Evolutionary conservation across 768 basidiomycete genomes (phyloP).

Genomic region (Collybia nuda): DNA sequence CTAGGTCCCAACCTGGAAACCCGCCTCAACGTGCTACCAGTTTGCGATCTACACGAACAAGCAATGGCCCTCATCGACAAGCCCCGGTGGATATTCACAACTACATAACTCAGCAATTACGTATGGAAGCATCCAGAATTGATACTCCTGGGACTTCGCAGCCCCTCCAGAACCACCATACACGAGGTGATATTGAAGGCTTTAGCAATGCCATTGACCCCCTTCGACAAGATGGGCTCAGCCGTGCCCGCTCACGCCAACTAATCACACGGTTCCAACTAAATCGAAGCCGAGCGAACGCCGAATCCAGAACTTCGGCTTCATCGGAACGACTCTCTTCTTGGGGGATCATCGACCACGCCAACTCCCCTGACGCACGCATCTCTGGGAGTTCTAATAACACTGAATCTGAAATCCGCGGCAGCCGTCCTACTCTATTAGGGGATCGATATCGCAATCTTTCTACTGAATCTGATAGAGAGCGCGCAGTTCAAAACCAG

Average conservation of each 20-base stretch:
- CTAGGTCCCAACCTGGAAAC: no score
- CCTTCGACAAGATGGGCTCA: slow-evolving; percentile 28
- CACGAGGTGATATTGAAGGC: slow-evolving; percentile 20
- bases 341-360: background rate
- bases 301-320: background rate
- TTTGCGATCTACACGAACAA: no score
- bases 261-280: slow-evolving; percentile 24
- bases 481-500: no score
- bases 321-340: slow-evolving; percentile 4
- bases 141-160: slow-evolving; percentile 11
- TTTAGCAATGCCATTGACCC: slow-evolving; percentile 29
- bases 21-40: no score
- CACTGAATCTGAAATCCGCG: no score
- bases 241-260: slow-evolving; percentile 27
- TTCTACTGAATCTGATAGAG: no score
- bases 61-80: slow-evolving; percentile 8
- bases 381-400: no score
- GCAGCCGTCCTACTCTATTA: no score
- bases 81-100: slow-evolving; percentile 18
- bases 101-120: slow-evolving; percentile 20
- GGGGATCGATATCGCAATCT: no score
- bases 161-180: slow-evolving; percentile 1
- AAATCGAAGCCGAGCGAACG: slow-evolving; percentile 14
- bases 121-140: slow-evolving; percentile 26
- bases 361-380: no score